These are phyloP conservation scores for Leucoagaricus sp. DNA, from an alignment of 1,284 basidiomycete species.

Conservation along the genomic window DNA sequence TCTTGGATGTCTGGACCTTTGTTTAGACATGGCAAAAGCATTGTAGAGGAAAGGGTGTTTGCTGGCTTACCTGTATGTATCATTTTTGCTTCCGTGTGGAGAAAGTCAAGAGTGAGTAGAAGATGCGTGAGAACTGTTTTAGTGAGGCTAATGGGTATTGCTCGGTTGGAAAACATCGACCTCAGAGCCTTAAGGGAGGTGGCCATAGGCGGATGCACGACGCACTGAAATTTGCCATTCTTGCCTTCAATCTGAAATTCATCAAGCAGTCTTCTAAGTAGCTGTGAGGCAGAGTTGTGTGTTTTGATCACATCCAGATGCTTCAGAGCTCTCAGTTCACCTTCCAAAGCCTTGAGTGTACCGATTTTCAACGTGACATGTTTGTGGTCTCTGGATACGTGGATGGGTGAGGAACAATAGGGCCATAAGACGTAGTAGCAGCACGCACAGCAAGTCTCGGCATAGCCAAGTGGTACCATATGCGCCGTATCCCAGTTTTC, in stretches of 20 bases:
- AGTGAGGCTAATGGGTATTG: constrained; percentile 1
- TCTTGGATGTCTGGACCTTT: constrained; percentile 12
- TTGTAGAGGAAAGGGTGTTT: constrained; percentile 1
- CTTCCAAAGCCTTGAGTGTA: constrained; percentile 11
- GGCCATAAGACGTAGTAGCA: background rate
- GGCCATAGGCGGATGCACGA: constrained; percentile 19
- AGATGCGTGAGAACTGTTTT: constrained; percentile 15
- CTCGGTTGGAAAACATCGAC: background rate
- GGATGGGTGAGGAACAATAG: constrained; percentile 16
- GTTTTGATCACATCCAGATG: background rate
- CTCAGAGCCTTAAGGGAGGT: constrained; percentile 11
- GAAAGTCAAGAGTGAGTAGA: constrained; percentile 21
- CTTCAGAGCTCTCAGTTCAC: constrained; percentile 19
- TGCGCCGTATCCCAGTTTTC: constrained; percentile 30
- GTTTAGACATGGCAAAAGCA: background rate
- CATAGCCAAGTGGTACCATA: constrained; percentile 30
- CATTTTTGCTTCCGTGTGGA: constrained; percentile 24
- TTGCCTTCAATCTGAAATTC: constrained; percentile 12
- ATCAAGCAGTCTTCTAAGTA: constrained; percentile 12
- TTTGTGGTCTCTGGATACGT: constrained; percentile 7
- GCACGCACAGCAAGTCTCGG: constrained; percentile 23
- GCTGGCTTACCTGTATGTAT: constrained; percentile 22
- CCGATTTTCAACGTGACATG: constrained; percentile 25
- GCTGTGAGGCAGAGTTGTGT: background rate
- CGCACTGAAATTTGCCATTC: constrained; percentile 17